These are phyloP conservation scores for Ustilago loliicola DNA, from an alignment of 1,284 basidiomycete genomes.

Conservation along the genomic window DNA sequence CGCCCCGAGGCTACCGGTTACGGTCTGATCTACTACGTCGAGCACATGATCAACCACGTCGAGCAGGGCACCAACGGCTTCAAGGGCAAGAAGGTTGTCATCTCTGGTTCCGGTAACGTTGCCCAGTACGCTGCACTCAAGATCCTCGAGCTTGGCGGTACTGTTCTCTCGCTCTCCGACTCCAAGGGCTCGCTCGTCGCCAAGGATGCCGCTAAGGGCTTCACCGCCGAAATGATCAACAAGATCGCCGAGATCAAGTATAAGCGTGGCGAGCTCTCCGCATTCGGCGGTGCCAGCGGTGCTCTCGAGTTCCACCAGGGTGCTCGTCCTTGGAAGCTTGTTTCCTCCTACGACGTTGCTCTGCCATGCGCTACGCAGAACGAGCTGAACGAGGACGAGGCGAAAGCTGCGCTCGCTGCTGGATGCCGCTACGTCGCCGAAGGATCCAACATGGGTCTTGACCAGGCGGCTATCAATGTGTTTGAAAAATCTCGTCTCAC, in stretches of 20 bases:
- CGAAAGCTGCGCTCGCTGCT: conserved; percentile 78
- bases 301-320: conserved; percentile 67
- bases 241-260: conserved; percentile 75
- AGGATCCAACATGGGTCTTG: conserved; percentile 76
- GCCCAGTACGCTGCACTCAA: conserved; percentile 84
- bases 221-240: conserved; percentile 71
- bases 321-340: conserved; percentile 81
- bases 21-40: conserved; percentile 83
- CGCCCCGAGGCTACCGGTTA: conserved; percentile 74
- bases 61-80: conserved; percentile 70
- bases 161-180: conserved; percentile 82
- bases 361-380: conserved; percentile 84
- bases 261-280: conserved; percentile 75
- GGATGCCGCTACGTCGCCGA: conserved; percentile 83
- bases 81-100: conserved; percentile 77
- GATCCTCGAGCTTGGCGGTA: conserved; percentile 82
- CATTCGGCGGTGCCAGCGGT: conserved; percentile 45
- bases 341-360: conserved; percentile 78
- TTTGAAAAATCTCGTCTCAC: conserved; percentile 78
- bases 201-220: conserved; percentile 70
- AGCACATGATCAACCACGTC: conserved; percentile 75
- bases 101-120: conserved; percentile 80
- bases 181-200: conserved; percentile 81
- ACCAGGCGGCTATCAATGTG: conserved; percentile 78
- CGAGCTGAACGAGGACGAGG: conserved; percentile 80